phyloP scores from a whole-genome alignment of 169 alveolate species.

The Eimeria acervulina region DNA sequence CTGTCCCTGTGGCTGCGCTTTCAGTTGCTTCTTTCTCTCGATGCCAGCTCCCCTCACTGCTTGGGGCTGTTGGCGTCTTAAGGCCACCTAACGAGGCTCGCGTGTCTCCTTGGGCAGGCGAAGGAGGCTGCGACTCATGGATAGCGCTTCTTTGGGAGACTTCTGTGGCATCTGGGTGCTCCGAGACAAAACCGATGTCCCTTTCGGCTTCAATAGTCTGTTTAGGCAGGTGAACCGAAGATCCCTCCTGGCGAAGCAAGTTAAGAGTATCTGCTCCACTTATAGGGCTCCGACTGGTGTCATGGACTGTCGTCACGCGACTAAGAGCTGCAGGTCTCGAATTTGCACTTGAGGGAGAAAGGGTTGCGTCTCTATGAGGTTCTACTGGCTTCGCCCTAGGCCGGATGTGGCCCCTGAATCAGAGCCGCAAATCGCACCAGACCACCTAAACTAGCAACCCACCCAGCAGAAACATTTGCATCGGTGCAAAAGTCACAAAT shows the following conservation, averaged over 20 bases:
- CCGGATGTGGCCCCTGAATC: slow-evolving; percentile 60
- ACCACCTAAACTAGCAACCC: neutral
- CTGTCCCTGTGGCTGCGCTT: neutral
- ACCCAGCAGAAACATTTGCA: neutral
- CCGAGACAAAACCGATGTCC: neutral
- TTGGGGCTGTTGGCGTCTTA: neutral
- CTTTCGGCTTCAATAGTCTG: neutral
- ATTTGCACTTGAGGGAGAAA: neutral
- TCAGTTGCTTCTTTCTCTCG: neutral
- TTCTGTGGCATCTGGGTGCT: neutral
- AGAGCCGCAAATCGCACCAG: neutral
- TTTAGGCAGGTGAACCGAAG: neutral
- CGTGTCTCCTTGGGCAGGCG: neutral
- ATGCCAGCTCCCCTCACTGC: neutral
- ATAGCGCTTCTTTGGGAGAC: neutral
- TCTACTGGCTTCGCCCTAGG: slow-evolving; percentile 39
- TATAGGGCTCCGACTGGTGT: neutral
- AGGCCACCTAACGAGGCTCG: neutral
- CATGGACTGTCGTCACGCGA: slow-evolving; percentile 11
- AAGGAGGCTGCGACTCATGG: neutral
- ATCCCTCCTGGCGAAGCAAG: neutral
- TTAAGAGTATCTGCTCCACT: neutral
- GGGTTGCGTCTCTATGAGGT: neutral
- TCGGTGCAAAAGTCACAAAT: neutral
- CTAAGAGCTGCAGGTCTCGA: neutral